Base-by-base conservation (phyloP, 2,329 filamentous ascomycete genomes). In the Fusarium mundagurra region DNA sequence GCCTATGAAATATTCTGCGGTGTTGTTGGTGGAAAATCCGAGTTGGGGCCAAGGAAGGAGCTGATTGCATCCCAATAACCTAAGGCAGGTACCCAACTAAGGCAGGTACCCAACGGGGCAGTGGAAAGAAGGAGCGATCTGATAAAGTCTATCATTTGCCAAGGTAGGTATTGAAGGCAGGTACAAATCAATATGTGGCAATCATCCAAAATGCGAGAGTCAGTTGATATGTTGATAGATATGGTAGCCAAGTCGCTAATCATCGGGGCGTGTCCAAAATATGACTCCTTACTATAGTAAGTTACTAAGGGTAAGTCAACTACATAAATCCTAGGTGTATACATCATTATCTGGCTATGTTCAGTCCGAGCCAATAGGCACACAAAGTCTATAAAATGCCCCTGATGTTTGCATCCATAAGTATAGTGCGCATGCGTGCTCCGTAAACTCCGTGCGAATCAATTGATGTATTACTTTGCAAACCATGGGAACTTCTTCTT, bases 401-500 rank as follows among this genome's bases (percentile, higher is more conserved):
- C 72, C 62, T 44, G 33, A 64, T 71, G 68, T 64, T 66, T 61
- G 69, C 62, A 64, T 53, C 58, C 47, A 44, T 39, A 38, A 70
- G 38, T 63, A 64, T 59, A 68, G 59, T 57, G 47, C 39, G 65
- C n/a, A 36, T 45, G 69, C 68, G 66, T 55, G 65, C 65, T 70
- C 72, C 73, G 50, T 44, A 58, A 80, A 81, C 80, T 80, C 79
- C 80, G 74, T 57, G 58, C 67, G 61, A 64, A 64, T 43, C 53
- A 60, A 67, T 51, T 38, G 60, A 79, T 45, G 69, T 20, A 63
- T 50, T 81, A 86, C 79, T 88, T 90, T 76, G 87, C 85, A 81
- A 92, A 89, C 90, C 90, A 92, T 17, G 89, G 88, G 76, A 92
- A 92, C 80, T 91, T 92, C 84, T 91, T 92, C 84, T 88, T 92